Percentiles rank a stretch among this genome's conserved stretches.
Conservation (phyloP, 495 filamentous ascomycete species). For the Lepidopterella palustris region DNA sequence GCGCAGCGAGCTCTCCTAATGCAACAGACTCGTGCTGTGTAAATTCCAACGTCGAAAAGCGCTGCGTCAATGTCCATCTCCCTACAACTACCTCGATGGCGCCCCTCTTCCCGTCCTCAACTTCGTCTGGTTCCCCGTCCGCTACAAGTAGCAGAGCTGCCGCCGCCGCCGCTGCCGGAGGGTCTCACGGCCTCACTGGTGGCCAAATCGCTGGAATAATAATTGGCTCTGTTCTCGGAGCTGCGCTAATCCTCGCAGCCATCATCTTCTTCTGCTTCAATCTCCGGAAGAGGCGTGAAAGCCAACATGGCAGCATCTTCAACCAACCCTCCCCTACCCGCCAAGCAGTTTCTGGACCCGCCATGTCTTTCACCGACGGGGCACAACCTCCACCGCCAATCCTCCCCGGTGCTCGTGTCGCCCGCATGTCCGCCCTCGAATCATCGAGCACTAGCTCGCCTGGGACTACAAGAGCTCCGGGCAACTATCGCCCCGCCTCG, state of each 20-base stretch:
- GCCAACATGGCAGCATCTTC: slow-evolving; percentile 58
- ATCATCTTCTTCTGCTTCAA: slow-evolving; percentile 50
- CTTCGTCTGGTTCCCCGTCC: slow-evolving; percentile 40
- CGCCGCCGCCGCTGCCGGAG: slow-evolving; percentile 12
- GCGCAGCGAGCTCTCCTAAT: slow-evolving; percentile 72
- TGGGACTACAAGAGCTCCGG: slow-evolving; percentile 25
- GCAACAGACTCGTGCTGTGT: slow-evolving; percentile 94
- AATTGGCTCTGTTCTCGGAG: slow-evolving; percentile 68
- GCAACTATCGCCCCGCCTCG: slow-evolving; percentile 64
- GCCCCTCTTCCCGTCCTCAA: slow-evolving; percentile 50
- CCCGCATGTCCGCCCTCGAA: slow-evolving; percentile 93
- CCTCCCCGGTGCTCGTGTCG: slow-evolving; percentile 81
- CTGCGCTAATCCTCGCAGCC: slow-evolving; percentile 59
- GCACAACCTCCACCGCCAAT: slow-evolving; percentile 45
- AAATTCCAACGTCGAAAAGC: slow-evolving; percentile 61
- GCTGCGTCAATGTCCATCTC: slow-evolving; percentile 66
- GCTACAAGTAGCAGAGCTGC: slow-evolving; percentile 35
- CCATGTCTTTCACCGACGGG: slow-evolving; percentile 34
- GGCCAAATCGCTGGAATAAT: slow-evolving; percentile 88
- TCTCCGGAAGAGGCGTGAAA: slow-evolving; percentile 52
- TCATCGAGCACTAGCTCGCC: slow-evolving; percentile 29
- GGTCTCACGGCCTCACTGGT: slow-evolving; percentile 55
- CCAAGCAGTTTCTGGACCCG: slow-evolving; percentile 39
- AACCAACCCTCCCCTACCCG: slow-evolving; percentile 82
- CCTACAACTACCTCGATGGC: slow-evolving; percentile 67